Base-by-base conservation (phyloP, 176 grass and related monocot species). In the Eleusine indica region DNA sequence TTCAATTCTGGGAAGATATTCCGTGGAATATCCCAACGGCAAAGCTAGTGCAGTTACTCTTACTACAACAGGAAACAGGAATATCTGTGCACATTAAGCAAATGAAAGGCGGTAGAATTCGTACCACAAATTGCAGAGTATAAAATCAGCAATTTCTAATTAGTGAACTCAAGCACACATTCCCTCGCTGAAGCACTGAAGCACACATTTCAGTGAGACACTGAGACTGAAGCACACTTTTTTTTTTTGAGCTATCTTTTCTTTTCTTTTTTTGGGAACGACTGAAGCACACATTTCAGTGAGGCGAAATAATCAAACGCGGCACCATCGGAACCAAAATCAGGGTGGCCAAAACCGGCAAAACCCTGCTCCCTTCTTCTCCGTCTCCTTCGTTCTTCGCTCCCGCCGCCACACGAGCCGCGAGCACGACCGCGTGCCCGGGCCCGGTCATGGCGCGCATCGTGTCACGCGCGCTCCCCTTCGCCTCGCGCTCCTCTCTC, bases 391-490 rank as follows among this genome's bases (percentile, higher is more conserved):
- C 16, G 32, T 54, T 73, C 58, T 21, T 42, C 73, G 60, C 73
- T 76, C 66, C 76, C 80, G 85, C 86, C 66, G 70, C 80, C 82
- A 70, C 82, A 39, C 49, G 68, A 64, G n/a, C 62, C 19, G 16
- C 43, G 77, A 30, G 76, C 61, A 29, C 70, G 75, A 49, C 66
- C 28, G 49, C 71, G 68, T 51, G 35, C 63, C n/a, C 54, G 73
- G 21, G 35, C 63, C n/a, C 54, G 73, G 21, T 76, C 83, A 98
- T 99, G 96, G 96, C 96, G 61, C 80, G 96, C 40, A 87, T 96
- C 68, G 86, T 93, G 46, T 79, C 80, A 49, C 91, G 96, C 35
- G 80, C 91, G 58, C 87, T 96, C 53, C 96, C 91, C 43, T 84
- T 95, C 70, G 71, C 93, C 74, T 70, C 73, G 32, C 83, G 89